Conservation (phyloP, 2,329 filamentous ascomycete genomes). For the Pezicula rhizophila region DNA sequence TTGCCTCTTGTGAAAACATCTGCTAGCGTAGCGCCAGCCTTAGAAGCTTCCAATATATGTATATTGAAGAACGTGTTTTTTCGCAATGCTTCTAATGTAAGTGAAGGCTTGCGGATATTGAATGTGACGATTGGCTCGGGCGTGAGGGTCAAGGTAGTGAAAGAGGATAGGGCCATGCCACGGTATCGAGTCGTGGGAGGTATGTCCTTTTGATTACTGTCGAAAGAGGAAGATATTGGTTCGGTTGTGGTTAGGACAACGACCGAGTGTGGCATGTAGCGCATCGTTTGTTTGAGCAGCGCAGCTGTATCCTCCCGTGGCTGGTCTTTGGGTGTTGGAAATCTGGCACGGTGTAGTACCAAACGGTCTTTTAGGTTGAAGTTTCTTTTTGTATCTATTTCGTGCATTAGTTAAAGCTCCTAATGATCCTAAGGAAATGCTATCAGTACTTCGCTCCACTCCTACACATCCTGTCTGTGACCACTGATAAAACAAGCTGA, state of each 20-base stretch:
- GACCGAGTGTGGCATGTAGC: constrained; percentile 21
- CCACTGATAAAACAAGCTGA: constrained; percentile 15
- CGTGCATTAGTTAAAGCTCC: neutral
- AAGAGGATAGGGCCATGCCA: constrained; percentile 29
- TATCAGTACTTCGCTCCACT: neutral
- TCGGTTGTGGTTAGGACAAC: constrained; percentile 21
- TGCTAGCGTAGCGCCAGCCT: constrained; percentile 17
- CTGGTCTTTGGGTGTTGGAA: constrained; percentile 3
- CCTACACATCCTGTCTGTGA: constrained; percentile 2
- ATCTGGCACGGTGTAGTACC: neutral
- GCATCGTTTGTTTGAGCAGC: constrained; percentile 23
- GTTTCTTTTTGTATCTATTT: neutral
- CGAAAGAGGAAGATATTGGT: neutral
- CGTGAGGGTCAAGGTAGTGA: constrained; percentile 24
- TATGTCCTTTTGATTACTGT: neutral
- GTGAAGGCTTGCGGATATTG: constrained; percentile 25
- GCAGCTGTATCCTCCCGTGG: constrained; percentile 5
- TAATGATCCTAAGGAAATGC: neutral
- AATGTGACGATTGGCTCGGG: constrained; percentile 26
- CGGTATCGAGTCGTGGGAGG: constrained; percentile 2
- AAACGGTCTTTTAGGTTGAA: neutral
- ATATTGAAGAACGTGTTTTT: constrained; percentile 16
- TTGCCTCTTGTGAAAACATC: constrained; percentile 19
- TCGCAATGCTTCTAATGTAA: constrained; percentile 20
- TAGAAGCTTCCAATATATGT: constrained; percentile 17